Base-by-base conservation (phyloP, 768 basidiomycete species). In the Boletus subcaerulescens region DNA sequence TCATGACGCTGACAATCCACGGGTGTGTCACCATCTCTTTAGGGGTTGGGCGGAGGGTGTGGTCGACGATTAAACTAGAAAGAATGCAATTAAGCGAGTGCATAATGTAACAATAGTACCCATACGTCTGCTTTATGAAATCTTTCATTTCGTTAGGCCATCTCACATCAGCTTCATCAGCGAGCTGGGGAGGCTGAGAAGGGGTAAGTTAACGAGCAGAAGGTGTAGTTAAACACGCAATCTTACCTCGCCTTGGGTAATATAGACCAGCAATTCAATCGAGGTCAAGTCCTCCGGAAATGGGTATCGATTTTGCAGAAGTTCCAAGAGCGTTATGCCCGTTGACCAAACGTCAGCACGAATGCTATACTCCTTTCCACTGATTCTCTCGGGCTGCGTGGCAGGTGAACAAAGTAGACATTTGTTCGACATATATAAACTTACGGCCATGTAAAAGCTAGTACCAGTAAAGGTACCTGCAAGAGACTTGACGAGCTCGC, bases 301-400 rank as follows among this genome's bases (percentile, higher is more conserved):
- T 11, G 97, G 97, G 78, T 97, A 98, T 40, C 89, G 84, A 64
- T 96, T 97, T 65, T 91, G 84, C 6, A 95, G 90, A 22, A 99
- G 83, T 73, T 98, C 97, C 61, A 98, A 80, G 33, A 99, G 79
- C 0, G 94, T 91, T 43, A 99, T 88, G 22, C 96, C 97, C 14
- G 93, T 89, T 1, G 95, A 98, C 97, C 97, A 99, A 22, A 99
- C 95, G 69, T 99, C 95, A 36, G 95, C 92, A 53, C 92, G 86
- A 65, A 97, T 96, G 32, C 91, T 91, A 70, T 97, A 99, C 60
- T 89, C 85, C 52, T 87, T 82, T 6, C 96, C 96, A 62, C 85
- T 87, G 57, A 98, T 95, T 58, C 96, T 87, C 73, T 98, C 96
- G 46, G 96, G 96, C 91, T 93, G 60, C 8, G 29, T 38, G 52